phyloP scores from a whole-genome alignment of 768 basidiomycete species.

The Filobasidium floriforme region DNA sequence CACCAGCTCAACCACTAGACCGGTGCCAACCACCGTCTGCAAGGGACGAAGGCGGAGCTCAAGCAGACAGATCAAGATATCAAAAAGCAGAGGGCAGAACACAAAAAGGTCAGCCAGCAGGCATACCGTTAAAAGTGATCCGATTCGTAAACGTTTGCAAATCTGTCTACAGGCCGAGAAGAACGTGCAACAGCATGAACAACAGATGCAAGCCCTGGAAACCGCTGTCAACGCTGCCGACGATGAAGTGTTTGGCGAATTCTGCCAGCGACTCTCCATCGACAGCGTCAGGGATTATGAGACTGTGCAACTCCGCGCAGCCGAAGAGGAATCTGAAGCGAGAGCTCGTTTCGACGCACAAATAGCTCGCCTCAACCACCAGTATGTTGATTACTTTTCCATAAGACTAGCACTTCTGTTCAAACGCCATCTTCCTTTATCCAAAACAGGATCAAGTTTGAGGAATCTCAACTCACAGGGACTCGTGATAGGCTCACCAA shows the following conservation, averaged over 20 bases:
- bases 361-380: conserved; percentile 18
- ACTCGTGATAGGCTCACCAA: conserved; percentile 58
- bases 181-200: conserved; percentile 43
- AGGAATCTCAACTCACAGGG: conserved; percentile 62
- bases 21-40: conserved; percentile 65
- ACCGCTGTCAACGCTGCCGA: conserved; percentile 66
- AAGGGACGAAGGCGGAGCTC: conserved; percentile 73
- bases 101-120: conserved; percentile 32
- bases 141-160: neutral
- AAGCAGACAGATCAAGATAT: conserved; percentile 54
- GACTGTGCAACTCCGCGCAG: conserved; percentile 65
- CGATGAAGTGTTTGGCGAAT: conserved; percentile 57
- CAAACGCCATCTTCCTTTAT: neutral
- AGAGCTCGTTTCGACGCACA: conserved; percentile 33
- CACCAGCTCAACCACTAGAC: conserved; percentile 48
- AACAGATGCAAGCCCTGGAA: conserved; percentile 54
- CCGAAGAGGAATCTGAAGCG: conserved; percentile 73
- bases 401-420: neutral
- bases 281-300: conserved; percentile 61
- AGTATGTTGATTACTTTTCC: neutral
- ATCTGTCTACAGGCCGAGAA: conserved; percentile 5
- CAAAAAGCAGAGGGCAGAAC: conserved; percentile 32
- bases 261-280: conserved; percentile 13
- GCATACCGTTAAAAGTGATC: neutral
- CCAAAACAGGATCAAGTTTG: conserved; percentile 62